Conservation (phyloP, 2,329 filamentous ascomycete genomes). For the Aspergillus piperis region DNA sequence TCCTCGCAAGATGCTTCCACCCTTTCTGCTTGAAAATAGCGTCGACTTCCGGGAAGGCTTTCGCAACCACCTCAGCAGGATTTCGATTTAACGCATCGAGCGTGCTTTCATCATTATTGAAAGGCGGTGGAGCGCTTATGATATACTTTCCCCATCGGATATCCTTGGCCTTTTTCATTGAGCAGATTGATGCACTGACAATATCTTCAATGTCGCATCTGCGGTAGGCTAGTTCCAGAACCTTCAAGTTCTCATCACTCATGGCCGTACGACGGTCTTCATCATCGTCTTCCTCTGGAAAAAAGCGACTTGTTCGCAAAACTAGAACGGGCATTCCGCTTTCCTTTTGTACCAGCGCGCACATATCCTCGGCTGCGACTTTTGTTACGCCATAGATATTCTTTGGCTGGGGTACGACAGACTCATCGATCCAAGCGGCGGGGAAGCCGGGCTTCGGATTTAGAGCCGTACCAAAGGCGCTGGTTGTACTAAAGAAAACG, state of each 20-base stretch:
- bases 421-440: constrained; percentile 16
- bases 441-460: constrained; percentile 16
- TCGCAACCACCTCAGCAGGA: background rate
- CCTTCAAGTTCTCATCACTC: constrained; percentile 14
- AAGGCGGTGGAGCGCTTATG: background rate
- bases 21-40: constrained; percentile 11
- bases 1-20: constrained; percentile 14
- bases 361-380: constrained; percentile 15
- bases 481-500: constrained; percentile 16
- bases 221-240: constrained; percentile 14
- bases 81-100: background rate
- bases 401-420: constrained; percentile 12
- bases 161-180: constrained; percentile 2
- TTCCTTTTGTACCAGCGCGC: constrained; percentile 10
- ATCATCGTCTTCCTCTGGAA: constrained; percentile 15
- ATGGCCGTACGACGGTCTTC: constrained; percentile 14
- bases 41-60: constrained; percentile 3
- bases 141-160: background rate
- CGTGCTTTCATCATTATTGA: background rate
- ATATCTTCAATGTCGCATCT: constrained; percentile 17
- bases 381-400: constrained; percentile 19
- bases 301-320: constrained; percentile 10
- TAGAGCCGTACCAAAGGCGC: constrained; percentile 13
- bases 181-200: constrained; percentile 10
- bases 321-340: constrained; percentile 11